Conservation (phyloP, 176 grass and related monocot genomes). For the Zea mays region DNA sequence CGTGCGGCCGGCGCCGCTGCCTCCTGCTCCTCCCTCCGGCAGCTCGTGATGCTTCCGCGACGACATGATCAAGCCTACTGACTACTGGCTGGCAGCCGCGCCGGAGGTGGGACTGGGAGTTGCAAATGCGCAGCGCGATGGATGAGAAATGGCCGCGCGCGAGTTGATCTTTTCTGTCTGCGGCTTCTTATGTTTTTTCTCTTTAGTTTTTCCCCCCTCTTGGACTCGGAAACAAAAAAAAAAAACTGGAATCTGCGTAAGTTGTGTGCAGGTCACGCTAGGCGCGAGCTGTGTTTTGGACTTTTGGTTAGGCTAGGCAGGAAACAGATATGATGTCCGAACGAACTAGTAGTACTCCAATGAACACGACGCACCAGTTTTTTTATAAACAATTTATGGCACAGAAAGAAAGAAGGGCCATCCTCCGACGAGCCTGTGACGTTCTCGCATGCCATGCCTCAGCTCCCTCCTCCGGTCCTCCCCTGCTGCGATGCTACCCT, state of each 20-base stretch:
- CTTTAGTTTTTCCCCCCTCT: neutral
- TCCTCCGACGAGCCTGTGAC: no score
- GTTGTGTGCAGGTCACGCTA: neutral
- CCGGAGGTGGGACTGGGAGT: slow-evolving; percentile 2
- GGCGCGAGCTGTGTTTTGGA: slow-evolving; percentile 1
- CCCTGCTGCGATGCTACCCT: no score
- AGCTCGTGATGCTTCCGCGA: neutral
- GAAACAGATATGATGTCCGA: neutral
- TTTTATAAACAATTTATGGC: no score
- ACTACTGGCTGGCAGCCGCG: no score
- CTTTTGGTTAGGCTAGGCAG: neutral
- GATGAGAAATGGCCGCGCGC: neutral
- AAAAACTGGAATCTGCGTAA: neutral
- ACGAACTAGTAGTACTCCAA: neutral
- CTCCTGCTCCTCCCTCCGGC: no score
- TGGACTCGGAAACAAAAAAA: no score
- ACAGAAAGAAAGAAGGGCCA: no score
- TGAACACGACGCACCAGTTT: neutral
- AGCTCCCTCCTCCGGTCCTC: no score
- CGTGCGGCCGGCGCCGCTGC: no score
- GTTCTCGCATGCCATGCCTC: no score
- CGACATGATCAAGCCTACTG: no score
- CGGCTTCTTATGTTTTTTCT: neutral
- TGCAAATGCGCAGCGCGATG: neutral
- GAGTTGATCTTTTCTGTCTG: neutral